Evolutionary conservation across 164 flowering plant genomes (phyloP), one percentile per base, ranked within the genome.

Genomic region (Paratinospora sagittata): DNA sequence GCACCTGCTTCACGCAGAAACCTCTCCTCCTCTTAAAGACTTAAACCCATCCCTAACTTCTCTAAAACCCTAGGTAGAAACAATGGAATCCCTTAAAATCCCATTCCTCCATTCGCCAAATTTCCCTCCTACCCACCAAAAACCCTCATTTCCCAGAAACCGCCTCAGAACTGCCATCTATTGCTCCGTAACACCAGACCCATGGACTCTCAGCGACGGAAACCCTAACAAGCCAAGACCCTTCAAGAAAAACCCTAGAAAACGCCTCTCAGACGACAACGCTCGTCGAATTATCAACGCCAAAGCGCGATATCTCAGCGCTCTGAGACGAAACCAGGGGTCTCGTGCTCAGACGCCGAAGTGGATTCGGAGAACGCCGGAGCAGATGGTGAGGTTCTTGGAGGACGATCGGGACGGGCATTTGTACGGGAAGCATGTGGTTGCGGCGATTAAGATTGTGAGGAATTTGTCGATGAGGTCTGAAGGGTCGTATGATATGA

Each of bases 331-430:
- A 36, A 89, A 88, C 84, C 93, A 90, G 63, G 95, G 97, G 55
- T 79, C 91, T 0, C 81, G 55, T 0, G 95, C 84, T 8, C 86
- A 81, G 79, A 89, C 94, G 0, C 97, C 97, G 12, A 81, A 71
- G 73, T 95, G 97, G 97, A 86, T 90, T 37, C 82, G 76, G 78
- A 70, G 98, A 63, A 82, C 90, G 8, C 97, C 97, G 23, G 94
- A 92, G 79, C 97, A 95, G 84, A 95, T 95, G 98, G 84, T 80
- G 11, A 85, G 74, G 84, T 89, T 81, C 73, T 74, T 95, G 76
- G 75, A 88, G 67, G 97, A 95, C 73, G 96, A 95, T 67, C 73
- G 94, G 69, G 77, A 86, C 10, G 98, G 98, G 23, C 92, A 92
- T 8, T 33, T 92, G 73, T 90, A 95, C 65, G 97, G 97, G 39